Evolutionary conservation across 352 stramenopile genomes (phyloP).

Genomic region (Salisapilia sapeloensis): DNA sequence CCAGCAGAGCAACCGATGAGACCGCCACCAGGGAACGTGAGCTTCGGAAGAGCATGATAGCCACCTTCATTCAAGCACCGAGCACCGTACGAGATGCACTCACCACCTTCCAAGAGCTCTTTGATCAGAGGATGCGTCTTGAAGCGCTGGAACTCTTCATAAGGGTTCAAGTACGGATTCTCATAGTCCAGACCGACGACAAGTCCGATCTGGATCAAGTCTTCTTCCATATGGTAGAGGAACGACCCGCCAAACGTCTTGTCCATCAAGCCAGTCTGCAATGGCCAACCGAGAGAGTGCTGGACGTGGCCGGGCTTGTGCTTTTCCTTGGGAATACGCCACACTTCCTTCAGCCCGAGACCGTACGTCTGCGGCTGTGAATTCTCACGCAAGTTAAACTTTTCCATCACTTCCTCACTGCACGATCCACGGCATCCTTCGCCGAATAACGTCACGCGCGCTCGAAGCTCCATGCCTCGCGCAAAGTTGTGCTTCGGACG

Average conservation of each 20-base stretch:
- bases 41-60: constrained; percentile 95
- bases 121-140: constrained; percentile 94
- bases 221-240: constrained; percentile 97
- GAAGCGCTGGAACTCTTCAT: constrained; percentile 99
- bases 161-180: constrained; percentile 97
- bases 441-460: constrained; percentile 86
- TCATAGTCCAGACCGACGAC: constrained; percentile 98
- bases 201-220: constrained; percentile 89
- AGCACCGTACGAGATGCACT: constrained; percentile 96
- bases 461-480: constrained; percentile 94
- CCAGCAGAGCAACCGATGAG: constrained; percentile 95
- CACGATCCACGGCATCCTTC: constrained; percentile 96
- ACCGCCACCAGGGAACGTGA: constrained; percentile 94
- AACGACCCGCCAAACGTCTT: constrained; percentile 97
- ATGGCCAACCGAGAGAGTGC: constrained; percentile 96
- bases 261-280: constrained; percentile 83
- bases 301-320: constrained; percentile 92
- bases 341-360: constrained; percentile 98
- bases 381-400: constrained; percentile 89
- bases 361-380: constrained; percentile 94
- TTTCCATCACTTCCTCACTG: constrained; percentile 92
- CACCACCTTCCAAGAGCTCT: constrained; percentile 89
- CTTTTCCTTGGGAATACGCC: constrained; percentile 84
- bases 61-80: constrained; percentile 90
- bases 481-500: constrained; percentile 93